Percentiles rank a stretch among this genome's conserved stretches.
Conservation (phyloP, 1,284 basidiomycete genomes). For the Ustilago nuda region DNA sequence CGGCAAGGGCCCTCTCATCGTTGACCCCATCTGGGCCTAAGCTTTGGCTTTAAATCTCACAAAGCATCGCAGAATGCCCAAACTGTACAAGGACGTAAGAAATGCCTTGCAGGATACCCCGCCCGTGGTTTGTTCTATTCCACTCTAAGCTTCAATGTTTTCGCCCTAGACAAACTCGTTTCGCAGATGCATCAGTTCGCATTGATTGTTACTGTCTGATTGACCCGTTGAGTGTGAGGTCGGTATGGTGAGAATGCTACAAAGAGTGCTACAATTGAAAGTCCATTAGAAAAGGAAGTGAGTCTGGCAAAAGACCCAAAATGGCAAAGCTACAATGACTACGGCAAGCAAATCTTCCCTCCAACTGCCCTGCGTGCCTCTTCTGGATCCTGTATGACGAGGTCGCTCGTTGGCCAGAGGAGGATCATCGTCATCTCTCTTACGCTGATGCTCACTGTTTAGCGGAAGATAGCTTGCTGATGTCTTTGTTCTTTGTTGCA, state of each 20-base stretch:
- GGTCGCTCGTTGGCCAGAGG: slow-evolving; percentile 4
- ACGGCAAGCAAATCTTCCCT: slow-evolving; percentile 39
- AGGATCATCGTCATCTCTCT: slow-evolving; percentile 34
- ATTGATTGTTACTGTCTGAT: slow-evolving; percentile 1
- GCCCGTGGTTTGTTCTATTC: neutral
- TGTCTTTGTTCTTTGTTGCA: neutral
- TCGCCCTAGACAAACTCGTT: slow-evolving; percentile 3
- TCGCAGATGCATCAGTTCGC: slow-evolving; percentile 8
- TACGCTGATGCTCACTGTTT: slow-evolving; percentile 19
- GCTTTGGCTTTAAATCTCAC: neutral
- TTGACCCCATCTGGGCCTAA: slow-evolving; percentile 65
- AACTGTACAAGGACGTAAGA: neutral
- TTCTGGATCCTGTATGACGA: neutral
- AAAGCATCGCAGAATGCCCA: neutral
- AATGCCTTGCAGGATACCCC: slow-evolving; percentile 18
- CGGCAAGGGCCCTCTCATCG: slow-evolving; percentile 67
- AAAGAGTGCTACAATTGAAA: neutral
- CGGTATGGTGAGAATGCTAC: slow-evolving; percentile 10
- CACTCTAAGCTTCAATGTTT: neutral
- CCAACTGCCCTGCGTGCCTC: slow-evolving; percentile 7
- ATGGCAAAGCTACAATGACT: slow-evolving; percentile 35
- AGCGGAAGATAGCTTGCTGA: slow-evolving; percentile 23
- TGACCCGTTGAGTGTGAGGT: neutral
- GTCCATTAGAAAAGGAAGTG: slow-evolving; percentile 30
- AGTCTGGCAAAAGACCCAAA: slow-evolving; percentile 50